Conservation (phyloP, 2,329 filamentous ascomycete species). For the Fusarium sp. region DNA sequence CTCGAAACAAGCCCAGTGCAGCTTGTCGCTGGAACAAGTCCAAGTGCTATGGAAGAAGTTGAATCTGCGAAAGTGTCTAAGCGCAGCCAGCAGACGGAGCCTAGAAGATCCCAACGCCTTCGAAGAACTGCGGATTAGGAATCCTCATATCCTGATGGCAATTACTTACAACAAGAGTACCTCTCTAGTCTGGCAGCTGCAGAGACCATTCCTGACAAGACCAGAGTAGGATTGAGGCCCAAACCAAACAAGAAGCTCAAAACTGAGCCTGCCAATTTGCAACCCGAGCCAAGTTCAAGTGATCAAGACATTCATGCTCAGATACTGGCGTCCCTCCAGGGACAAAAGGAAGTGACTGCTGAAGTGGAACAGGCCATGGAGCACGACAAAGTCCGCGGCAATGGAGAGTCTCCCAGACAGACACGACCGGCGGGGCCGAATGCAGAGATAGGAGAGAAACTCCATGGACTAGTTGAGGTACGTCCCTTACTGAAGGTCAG, state of each 20-base stretch:
- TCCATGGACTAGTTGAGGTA: conserved; percentile 42
- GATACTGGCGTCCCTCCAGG: conserved; percentile 26
- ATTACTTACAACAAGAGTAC: conserved; percentile 4
- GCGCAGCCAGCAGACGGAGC: neutral
- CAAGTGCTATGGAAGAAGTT: neutral
- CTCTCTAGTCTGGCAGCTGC: conserved; percentile 1
- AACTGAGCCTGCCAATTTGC: neutral
- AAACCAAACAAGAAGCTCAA: neutral
- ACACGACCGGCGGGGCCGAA: neutral
- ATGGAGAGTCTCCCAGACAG: neutral
- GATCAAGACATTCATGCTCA: conserved; percentile 26
- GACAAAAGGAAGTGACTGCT: neutral
- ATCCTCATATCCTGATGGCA: conserved; percentile 1
- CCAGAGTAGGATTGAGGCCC: neutral
- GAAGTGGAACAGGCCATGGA: neutral
- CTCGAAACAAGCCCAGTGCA: neutral
- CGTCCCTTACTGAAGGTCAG: neutral
- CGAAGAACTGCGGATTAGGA: conserved; percentile 13
- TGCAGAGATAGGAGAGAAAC: conserved; percentile 16
- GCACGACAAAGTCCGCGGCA: neutral
- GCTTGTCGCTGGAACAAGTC: neutral
- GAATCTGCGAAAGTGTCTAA: neutral
- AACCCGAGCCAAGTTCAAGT: neutral
- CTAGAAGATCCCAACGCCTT: conserved; percentile 12
- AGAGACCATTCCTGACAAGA: neutral